Evolutionary conservation across 768 basidiomycete genomes (phyloP), one percentile per base, ranked within the genome.

Genomic region (Pisolithus marmoratus): DNA sequence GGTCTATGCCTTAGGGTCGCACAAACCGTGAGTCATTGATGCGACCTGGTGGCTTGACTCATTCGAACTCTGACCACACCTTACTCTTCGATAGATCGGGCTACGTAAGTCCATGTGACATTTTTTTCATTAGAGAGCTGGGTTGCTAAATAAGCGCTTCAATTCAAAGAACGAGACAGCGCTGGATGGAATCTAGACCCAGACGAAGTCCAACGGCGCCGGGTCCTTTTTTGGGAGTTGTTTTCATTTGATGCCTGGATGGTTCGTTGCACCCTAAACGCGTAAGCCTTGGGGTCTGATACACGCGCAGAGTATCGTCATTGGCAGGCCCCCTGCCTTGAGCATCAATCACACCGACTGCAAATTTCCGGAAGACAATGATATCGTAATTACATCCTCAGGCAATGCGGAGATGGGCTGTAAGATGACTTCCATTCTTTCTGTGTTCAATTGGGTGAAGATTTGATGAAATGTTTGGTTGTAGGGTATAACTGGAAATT

Each of bases 161-260:
- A 53, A 31, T 24, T 54, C 23, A 49, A 55, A 80, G 80, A 80
- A 57, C 74, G 80, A 31, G 80, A 81, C 57, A 74, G 74, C 52
- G 71, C 72, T 17, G 68, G 68, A 2, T 78, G 76, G 77, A 74
- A 72, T 54, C 67, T 81, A 22, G 64, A 66, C 15, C 54, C 64
- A 5, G 73, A 72, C 19, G 79, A 81, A 52, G 58, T 74, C 4
- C 76, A 80, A 54, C 66, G 76, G 29, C 62, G 73, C 31, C 70
- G 80, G 46, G 60, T 68, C 38, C 49, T 80, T 37, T 81, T 80
- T 60, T 81, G 80, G 80, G 79, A 81, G 51, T 61, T 80, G 8
- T 77, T 71, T 57, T 67, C 71, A 17, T 77, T 72, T 67, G 78
- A 81, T 58, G 64, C 71, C 8, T 81, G 78, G 75, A 69, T 71